A percentile compares a stretch with the other conserved stretches of the same genome.
Conservation (phyloP, 2,329 filamentous ascomycete species). For the Thielaviopsis musarum region DNA sequence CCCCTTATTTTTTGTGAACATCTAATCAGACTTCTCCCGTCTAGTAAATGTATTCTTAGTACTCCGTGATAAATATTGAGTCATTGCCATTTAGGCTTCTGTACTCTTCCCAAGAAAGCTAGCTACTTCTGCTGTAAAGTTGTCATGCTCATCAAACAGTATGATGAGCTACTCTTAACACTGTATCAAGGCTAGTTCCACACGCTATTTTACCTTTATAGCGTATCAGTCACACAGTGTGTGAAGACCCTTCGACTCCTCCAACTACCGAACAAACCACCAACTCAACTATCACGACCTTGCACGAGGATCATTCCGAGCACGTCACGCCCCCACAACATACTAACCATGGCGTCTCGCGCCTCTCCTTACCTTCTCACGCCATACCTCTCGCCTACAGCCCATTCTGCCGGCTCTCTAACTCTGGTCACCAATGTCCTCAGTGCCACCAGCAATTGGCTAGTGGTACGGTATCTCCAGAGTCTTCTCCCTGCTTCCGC, state of each 20-base stretch:
- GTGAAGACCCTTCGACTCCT: constrained; percentile 1
- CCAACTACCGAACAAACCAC: not conserved
- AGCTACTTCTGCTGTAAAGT: too few species aligned
- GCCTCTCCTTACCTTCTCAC: constrained; percentile 43
- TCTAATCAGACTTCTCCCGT: too few species aligned
- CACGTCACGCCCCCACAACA: not conserved
- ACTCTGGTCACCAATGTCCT: constrained; percentile 52
- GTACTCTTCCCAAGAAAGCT: too few species aligned
- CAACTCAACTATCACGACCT: not conserved
- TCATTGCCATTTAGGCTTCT: too few species aligned
- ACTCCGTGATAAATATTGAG: too few species aligned
- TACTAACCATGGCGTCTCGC: constrained; percentile 27
- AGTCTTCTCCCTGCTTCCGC: constrained; percentile 22
- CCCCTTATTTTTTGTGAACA: too few species aligned
- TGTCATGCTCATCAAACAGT: too few species aligned
- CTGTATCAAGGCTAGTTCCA: too few species aligned
- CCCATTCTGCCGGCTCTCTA: constrained; percentile 35
- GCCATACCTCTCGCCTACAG: constrained; percentile 42
- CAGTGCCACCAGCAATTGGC: constrained; percentile 48
- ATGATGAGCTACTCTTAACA: too few species aligned
- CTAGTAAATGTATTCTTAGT: too few species aligned
- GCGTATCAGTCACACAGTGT: not conserved
- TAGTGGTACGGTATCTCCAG: constrained; percentile 39
- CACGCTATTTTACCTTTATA: too few species aligned
- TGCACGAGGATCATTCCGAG: not conserved